Base-by-base conservation (phyloP, 306 rosid genomes). In the Cyamopsis tetragonoloba region DNA sequence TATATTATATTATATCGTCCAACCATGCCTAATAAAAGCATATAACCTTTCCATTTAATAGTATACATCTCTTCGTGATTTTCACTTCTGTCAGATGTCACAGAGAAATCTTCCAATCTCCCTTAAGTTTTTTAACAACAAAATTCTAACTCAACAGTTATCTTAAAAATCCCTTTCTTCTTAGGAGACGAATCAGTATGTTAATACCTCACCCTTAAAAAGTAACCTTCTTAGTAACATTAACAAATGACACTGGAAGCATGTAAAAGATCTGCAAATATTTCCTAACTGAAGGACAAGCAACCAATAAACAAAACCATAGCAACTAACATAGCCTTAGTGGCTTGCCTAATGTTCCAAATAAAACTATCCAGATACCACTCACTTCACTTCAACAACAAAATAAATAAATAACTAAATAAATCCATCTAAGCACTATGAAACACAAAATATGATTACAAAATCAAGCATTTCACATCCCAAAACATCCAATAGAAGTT, bases 131-230 rank as follows among this genome's bases (percentile, higher is more conserved):
- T 53, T 62, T 42, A 39, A 43, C 54, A 14, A 10, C 44, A 32
- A 69, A 32, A 53, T 62, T 46, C 22, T 18, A 54, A 43, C 37
- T 35, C 41, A 15, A 68, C n/a, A 24, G 5, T 57, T 23, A 57
- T 74, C 18, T 49, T 49, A 55, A 77, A 20, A 18, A 50, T 30
- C 39, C 6, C 7, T 32, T 67, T 46, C 68, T 72, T 53, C 48
- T 54, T n/a, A n/a, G n/a, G n/a, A n/a, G n/a, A n/a, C n/a, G n/a
- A n/a, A n/a, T n/a, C n/a, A n/a, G n/a, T n/a, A n/a, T n/a, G n/a
- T n/a, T n/a, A n/a, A n/a, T n/a, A n/a, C n/a, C n/a, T n/a, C n/a
- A n/a, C n/a, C n/a, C n/a, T n/a, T n/a, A n/a, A 53, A 38, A 37
- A 37, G 17, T 30, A 79, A 65, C 26, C 26, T 27, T 27, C 48